Evolutionary conservation across 176 grass and related monocot species (phyloP).

Genomic region (Juncus effusus): DNA sequence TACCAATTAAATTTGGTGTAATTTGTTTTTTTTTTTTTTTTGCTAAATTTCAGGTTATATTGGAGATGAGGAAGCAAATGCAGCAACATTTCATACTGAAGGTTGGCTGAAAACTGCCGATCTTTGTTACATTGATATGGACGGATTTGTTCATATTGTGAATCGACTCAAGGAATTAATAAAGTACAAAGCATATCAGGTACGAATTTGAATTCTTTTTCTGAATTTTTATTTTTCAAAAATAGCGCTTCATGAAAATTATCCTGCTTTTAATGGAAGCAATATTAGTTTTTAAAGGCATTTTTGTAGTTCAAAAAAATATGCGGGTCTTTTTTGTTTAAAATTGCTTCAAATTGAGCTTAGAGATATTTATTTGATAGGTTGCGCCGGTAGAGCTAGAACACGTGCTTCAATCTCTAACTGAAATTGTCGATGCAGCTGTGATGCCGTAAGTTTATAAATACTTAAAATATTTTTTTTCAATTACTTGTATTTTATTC

Average conservation of each 20-base stretch:
- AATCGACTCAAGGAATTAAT: conserved; percentile 51
- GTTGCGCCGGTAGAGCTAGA: conserved; percentile 49
- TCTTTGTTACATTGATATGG: conserved; percentile 40
- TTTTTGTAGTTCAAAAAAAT: conserved; percentile 1
- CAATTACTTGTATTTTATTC: too few relatives aligned
- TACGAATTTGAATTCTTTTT: not conserved
- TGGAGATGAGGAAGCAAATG: conserved; percentile 34
- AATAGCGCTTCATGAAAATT: too few relatives aligned
- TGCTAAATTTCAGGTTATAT: conserved; percentile 29
- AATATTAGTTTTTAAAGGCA: not conserved
- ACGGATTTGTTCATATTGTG: conserved; percentile 36
- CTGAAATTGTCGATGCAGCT: conserved; percentile 32
- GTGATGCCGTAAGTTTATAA: conserved; percentile 40
- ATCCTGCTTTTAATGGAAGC: not conserved
- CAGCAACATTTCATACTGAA: conserved; percentile 24
- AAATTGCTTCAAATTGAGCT: not conserved
- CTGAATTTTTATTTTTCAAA: too few relatives aligned
- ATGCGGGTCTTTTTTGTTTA: not conserved
- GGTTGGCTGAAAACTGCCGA: conserved; percentile 54
- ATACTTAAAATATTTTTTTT: not conserved
- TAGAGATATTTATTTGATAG: conserved; percentile 21
- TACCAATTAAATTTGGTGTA: too few relatives aligned
- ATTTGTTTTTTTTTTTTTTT: too few relatives aligned
- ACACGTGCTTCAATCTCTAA: conserved; percentile 25
- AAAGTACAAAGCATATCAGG: conserved; percentile 55